phyloP scores from a whole-genome alignment of 2,329 filamentous ascomycete species.

The Botrytis tulipae region DNA sequence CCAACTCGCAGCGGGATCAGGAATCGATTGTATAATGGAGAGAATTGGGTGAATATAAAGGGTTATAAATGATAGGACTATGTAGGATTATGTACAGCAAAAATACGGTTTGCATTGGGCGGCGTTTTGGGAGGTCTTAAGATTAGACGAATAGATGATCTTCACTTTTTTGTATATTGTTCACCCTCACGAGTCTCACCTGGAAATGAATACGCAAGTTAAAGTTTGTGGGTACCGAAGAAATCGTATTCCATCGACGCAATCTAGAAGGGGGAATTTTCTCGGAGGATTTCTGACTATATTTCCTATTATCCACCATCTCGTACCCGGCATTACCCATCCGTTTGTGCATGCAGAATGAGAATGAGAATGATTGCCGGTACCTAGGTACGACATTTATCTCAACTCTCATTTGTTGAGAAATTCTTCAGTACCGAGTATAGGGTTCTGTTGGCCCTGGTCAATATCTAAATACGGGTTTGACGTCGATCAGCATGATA shows the following conservation, averaged over 20 bases:
- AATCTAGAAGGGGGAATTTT: background rate
- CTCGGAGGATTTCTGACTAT: background rate
- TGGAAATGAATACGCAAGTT: background rate
- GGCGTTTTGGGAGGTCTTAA: conserved; percentile 12
- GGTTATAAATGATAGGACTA: conserved; percentile 7
- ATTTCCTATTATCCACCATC: background rate
- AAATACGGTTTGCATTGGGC: conserved; percentile 16
- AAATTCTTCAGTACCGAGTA: background rate
- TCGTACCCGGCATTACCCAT: background rate
- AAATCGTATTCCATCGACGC: background rate
- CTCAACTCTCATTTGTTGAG: background rate
- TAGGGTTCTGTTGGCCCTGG: background rate
- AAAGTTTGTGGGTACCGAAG: background rate
- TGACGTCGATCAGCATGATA: background rate
- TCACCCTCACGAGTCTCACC: background rate
- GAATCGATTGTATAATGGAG: conserved; percentile 32
- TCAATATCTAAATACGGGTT: background rate
- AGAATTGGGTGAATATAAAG: background rate
- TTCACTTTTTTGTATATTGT: conserved; percentile 17
- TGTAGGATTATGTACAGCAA: conserved; percentile 23
- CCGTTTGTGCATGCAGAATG: background rate
- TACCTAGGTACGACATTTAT: background rate
- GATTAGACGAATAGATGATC: conserved; percentile 23
- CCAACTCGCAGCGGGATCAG: conserved; percentile 28
- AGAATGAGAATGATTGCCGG: too few species aligned